phyloP scores from a whole-genome alignment of 805 yeast genomes.

The Zygosaccharomyces pseudorouxii region DNA sequence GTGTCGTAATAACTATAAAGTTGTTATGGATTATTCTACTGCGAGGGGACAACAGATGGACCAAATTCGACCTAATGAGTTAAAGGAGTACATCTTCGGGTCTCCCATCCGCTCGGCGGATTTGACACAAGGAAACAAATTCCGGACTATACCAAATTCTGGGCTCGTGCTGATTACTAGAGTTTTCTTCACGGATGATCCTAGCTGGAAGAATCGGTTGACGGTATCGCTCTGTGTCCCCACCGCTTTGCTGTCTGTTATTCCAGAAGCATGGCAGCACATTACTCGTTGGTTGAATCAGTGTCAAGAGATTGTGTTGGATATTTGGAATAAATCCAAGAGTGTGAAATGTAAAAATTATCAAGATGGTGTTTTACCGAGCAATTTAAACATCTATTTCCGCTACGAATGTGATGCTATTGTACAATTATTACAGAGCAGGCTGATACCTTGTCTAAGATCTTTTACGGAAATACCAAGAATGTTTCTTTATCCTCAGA shows the following conservation, averaged over 20 bases:
- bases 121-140: conserved; percentile 28
- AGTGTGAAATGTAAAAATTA: neutral
- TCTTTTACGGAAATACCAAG: conserved; percentile 36
- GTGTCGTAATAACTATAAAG: conserved; percentile 34
- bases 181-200: conserved; percentile 27
- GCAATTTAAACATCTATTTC: conserved; percentile 16
- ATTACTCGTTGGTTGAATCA: conserved; percentile 30
- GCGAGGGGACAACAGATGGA: conserved; percentile 22
- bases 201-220: conserved; percentile 22
- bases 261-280: conserved; percentile 35
- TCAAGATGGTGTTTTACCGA: conserved; percentile 13
- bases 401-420: conserved; percentile 25
- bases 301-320: conserved; percentile 25
- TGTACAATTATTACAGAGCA: conserved; percentile 26
- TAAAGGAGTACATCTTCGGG: conserved; percentile 40
- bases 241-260: conserved; percentile 23
- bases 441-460: conserved; percentile 31
- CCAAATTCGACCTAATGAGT: conserved; percentile 31
- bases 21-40: conserved; percentile 33
- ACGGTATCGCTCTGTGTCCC: conserved; percentile 36
- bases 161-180: conserved; percentile 34
- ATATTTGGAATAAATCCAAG: conserved; percentile 3
- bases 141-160: conserved; percentile 28
- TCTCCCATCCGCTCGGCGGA: conserved; percentile 35
- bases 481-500: conserved; percentile 33